Evolutionary conservation across 2,329 filamentous ascomycete genomes (phyloP), one percentile per base, ranked within the genome.

Genomic region (Aspergillus uvarum): DNA sequence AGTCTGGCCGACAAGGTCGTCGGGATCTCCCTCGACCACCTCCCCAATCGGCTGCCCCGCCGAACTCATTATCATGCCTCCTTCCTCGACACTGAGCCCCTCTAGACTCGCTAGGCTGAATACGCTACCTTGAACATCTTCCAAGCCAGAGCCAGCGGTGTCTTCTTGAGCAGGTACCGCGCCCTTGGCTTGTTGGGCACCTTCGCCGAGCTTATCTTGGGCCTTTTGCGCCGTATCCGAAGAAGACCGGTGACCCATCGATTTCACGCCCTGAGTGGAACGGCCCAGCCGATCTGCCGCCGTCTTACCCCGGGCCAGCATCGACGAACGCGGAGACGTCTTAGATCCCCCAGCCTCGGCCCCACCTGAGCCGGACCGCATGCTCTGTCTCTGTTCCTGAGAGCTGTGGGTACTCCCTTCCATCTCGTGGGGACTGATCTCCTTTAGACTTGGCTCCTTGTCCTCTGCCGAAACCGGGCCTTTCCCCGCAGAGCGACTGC

Each of bases 1-100:
- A 16, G 71, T 70, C 50, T 77, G 74, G 3, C 77, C 77, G 48
- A 76, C 72, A 2, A 80, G 71, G 51, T 79, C 76, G 26, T 73
- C 72, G 0, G 76, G 69, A 29, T 79, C 74, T 1, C 77, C 77
- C 60, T 80, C 77, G 7, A 75, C 70, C 8, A 80, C 70, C 22
- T 74, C 67, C 22, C 77, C 77, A 22, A 80, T 60, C 0, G 71
- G 66, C 5, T 70, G 72, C 0, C 77, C 77, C 21, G 73, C 66
- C 6, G 73, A 48, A 32, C 73, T 74, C 1, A 75, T 60, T 19
- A 79, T 73, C 26, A 77, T 65, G 3, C 77, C 77, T 10, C 67
- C 71, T 51, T 78, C 72, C 10, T 65, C 65, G 47, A 80, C 70
- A 48, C 72, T 67, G 6, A 78, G 72, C 16, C 77, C 77, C 54